A percentile compares a stretch with the other conserved stretches of the same genome.
Conservation (phyloP, 345 rosid species). For the Eucalyptus pumila region DNA sequence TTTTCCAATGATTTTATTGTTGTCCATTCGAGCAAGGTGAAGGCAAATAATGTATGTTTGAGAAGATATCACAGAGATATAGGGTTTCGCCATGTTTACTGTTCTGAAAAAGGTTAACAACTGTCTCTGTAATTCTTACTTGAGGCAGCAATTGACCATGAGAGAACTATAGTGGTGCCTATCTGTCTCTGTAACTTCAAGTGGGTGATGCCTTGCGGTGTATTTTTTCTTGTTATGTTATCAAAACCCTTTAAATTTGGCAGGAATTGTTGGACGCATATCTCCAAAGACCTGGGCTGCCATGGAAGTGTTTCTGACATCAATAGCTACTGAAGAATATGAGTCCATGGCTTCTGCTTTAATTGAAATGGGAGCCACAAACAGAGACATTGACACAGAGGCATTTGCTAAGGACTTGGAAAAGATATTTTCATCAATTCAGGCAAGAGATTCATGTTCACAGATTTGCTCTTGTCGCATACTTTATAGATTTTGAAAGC, state of each 20-base stretch:
- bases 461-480: not conserved
- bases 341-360: slow-evolving; percentile 91
- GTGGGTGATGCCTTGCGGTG: not conserved
- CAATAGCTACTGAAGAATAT: slow-evolving; percentile 77
- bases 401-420: slow-evolving; percentile 88
- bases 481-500: not conserved
- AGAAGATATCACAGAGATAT: not conserved
- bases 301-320: slow-evolving; percentile 77
- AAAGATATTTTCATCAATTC: slow-evolving; percentile 81
- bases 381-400: slow-evolving; percentile 63
- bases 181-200: not conserved
- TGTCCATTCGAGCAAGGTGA: not conserved
- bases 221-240: not conserved
- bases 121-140: not conserved
- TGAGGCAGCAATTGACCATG: not conserved
- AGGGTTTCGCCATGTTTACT: not conserved
- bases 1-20: not conserved
- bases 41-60: not conserved
- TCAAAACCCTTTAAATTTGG: not conserved
- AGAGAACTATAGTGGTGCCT: not conserved
- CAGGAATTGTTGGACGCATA: slow-evolving; percentile 98
- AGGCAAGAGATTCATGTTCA: slow-evolving; percentile 27
- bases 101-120: not conserved
- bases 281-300: slow-evolving; percentile 98
- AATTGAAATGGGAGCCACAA: slow-evolving; percentile 96